Evolutionary conservation across 2,329 filamentous ascomycete genomes (phyloP).

Genomic region (Talaromyces sp.): DNA sequence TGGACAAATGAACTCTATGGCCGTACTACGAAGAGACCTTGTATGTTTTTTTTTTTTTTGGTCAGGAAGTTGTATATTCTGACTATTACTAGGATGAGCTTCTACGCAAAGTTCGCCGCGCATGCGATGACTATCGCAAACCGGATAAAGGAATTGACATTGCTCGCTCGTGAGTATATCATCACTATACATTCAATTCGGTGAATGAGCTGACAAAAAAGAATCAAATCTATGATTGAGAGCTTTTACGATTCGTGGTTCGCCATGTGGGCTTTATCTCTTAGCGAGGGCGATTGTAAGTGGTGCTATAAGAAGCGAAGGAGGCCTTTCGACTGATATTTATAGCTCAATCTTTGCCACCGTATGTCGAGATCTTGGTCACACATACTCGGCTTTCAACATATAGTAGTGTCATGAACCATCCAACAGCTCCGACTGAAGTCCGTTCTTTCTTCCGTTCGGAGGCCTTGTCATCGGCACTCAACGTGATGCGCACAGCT

Average conservation of each 20-base stretch:
- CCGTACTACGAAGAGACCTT: conserved; percentile 64
- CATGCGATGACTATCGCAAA: conserved; percentile 36
- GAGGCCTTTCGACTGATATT: not conserved
- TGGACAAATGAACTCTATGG: conserved; percentile 68
- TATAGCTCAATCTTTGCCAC: conserved; percentile 53
- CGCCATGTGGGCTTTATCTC: conserved; percentile 58
- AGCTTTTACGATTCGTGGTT: conserved; percentile 65
- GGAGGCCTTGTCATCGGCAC: conserved; percentile 65
- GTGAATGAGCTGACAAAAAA: conserved; percentile 20
- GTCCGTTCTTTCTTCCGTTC: conserved; percentile 71
- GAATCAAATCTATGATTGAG: conserved; percentile 60
- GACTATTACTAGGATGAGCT: conserved; percentile 30
- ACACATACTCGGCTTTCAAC: conserved; percentile 71
- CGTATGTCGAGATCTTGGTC: conserved; percentile 72
- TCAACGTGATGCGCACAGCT: conserved; percentile 71
- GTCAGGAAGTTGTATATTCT: not conserved
- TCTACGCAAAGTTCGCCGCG: conserved; percentile 33
- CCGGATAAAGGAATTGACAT: conserved; percentile 31
- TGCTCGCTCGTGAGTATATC: conserved; percentile 32
- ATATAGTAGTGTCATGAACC: conserved; percentile 71
- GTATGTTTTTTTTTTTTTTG: conserved; percentile 41
- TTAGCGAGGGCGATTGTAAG: conserved; percentile 53
- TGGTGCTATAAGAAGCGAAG: not conserved
- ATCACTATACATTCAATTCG: not conserved
- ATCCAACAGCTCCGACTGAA: conserved; percentile 66